Evolutionary conservation across 805 yeast species (phyloP).

Genomic region (Monosporozyma solicola): DNA sequence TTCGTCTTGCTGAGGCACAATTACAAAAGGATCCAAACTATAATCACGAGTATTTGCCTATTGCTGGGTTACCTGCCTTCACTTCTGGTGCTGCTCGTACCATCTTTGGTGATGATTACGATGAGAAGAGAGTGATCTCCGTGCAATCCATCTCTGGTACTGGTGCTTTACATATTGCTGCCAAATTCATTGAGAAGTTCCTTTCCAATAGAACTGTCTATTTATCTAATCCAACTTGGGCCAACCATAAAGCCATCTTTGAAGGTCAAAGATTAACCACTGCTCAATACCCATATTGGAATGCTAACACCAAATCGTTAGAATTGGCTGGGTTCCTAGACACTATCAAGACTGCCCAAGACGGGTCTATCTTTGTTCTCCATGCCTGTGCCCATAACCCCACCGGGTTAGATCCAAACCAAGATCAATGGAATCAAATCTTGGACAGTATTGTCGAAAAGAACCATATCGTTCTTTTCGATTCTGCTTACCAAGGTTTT

Average conservation of each 20-base stretch:
- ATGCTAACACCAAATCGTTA: conserved; percentile 56
- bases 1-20: conserved; percentile 55
- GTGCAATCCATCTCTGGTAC: conserved; percentile 92
- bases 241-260: conserved; percentile 84
- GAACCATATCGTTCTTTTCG: conserved; percentile 75
- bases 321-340: conserved; percentile 59
- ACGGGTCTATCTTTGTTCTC: conserved; percentile 69
- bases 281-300: conserved; percentile 79
- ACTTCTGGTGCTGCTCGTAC: conserved; percentile 63
- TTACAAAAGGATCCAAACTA: conserved; percentile 49
- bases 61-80: conserved; percentile 64
- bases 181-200: conserved; percentile 35
- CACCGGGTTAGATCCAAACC: conserved; percentile 89
- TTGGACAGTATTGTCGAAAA: conserved; percentile 50
- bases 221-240: conserved; percentile 93
- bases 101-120: conserved; percentile 55
- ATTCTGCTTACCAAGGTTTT: conserved; percentile 95
- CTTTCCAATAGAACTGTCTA: conserved; percentile 39
- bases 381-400: conserved; percentile 99
- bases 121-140: conserved; percentile 61
- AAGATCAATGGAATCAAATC: conserved; percentile 70
- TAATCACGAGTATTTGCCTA: conserved; percentile 86
- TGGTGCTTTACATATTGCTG: conserved; percentile 89
- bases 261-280: conserved; percentile 58
- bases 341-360: conserved; percentile 56